A percentile compares a stretch with the other conserved stretches of the same genome.
Evolutionary conservation across 805 yeast genomes (phyloP).

Genomic region (Cyberlindnera mycetangii): DNA sequence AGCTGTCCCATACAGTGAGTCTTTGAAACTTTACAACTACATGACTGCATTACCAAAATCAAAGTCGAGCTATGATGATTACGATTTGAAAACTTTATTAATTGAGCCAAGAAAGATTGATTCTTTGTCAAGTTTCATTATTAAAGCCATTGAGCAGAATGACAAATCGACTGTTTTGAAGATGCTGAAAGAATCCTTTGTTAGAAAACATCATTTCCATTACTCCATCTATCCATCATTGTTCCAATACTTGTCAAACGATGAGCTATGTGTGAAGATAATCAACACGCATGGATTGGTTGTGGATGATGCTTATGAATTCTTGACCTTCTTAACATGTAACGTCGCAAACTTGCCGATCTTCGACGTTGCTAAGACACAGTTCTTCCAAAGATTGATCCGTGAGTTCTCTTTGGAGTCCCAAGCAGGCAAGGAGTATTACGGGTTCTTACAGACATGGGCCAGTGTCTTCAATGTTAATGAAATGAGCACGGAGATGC

Average conservation of each 20-base stretch:
- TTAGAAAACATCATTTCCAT: slow-evolving; percentile 33
- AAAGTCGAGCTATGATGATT: slow-evolving; percentile 3
- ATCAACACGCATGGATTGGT: slow-evolving; percentile 34
- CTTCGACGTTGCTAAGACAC: slow-evolving; percentile 25
- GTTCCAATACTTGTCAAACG: slow-evolving; percentile 32
- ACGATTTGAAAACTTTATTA: slow-evolving; percentile 12
- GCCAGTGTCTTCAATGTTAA: slow-evolving; percentile 29
- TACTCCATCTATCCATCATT: slow-evolving; percentile 32
- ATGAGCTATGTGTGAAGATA: slow-evolving; percentile 32
- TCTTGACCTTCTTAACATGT: slow-evolving; percentile 25
- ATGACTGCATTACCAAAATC: slow-evolving; percentile 34
- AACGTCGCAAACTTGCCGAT: slow-evolving; percentile 24
- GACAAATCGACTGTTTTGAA: slow-evolving; percentile 34
- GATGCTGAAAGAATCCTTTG: slow-evolving; percentile 37
- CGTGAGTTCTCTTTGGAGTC: slow-evolving; percentile 18
- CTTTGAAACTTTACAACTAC: slow-evolving; percentile 35
- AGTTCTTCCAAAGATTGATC: slow-evolving; percentile 30
- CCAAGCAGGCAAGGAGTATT: slow-evolving; percentile 18
- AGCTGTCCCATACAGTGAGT: slow-evolving; percentile 28
- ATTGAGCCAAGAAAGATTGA: slow-evolving; percentile 18
- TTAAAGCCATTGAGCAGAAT: slow-evolving; percentile 17
- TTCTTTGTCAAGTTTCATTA: slow-evolving; percentile 20
- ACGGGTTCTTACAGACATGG: slow-evolving; percentile 34
- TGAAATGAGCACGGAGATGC: slow-evolving; percentile 13
- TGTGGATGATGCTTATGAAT: slow-evolving; percentile 27